A percentile compares a stretch with the other conserved stretches of the same genome.
Evolutionary conservation across 768 basidiomycete species (phyloP).

Genomic region (Candolleomyces efflorescens): DNA sequence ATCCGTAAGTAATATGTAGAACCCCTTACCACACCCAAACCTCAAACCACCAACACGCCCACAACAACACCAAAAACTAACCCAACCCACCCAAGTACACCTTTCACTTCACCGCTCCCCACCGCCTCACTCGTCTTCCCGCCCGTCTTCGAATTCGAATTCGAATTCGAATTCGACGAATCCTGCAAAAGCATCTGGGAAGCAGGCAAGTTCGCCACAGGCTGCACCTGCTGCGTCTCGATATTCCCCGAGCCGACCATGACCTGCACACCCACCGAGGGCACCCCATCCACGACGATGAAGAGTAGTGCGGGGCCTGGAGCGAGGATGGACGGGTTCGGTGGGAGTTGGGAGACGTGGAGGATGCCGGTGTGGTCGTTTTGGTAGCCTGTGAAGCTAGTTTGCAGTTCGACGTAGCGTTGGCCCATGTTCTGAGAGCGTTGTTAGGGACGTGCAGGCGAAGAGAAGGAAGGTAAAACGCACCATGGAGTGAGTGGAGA

Average conservation of each 20-base stretch:
- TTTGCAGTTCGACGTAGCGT: conserved; percentile 63
- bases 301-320: conserved; percentile 70
- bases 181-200: conserved; percentile 18
- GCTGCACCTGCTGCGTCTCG: conserved; percentile 43
- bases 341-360: conserved; percentile 68
- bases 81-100: no score
- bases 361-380: conserved; percentile 49
- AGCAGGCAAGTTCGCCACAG: conserved; percentile 32
- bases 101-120: not conserved
- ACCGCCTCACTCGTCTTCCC: not conserved
- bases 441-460: not conserved
- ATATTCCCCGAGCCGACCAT: conserved; percentile 74
- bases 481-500: conserved; percentile 74
- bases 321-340: conserved; percentile 66
- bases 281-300: conserved; percentile 74
- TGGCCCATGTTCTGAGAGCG: conserved; percentile 63
- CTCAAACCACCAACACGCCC: no score
- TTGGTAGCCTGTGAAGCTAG: conserved; percentile 49
- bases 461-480: conserved; percentile 6
- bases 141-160: not conserved
- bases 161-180: not conserved
- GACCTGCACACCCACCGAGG: conserved; percentile 63
- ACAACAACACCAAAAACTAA: no score
- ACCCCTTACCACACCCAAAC: no score
- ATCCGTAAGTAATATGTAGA: no score